Conservation (phyloP, 495 filamentous ascomycete genomes). For the Bryoglossum gracile region DNA sequence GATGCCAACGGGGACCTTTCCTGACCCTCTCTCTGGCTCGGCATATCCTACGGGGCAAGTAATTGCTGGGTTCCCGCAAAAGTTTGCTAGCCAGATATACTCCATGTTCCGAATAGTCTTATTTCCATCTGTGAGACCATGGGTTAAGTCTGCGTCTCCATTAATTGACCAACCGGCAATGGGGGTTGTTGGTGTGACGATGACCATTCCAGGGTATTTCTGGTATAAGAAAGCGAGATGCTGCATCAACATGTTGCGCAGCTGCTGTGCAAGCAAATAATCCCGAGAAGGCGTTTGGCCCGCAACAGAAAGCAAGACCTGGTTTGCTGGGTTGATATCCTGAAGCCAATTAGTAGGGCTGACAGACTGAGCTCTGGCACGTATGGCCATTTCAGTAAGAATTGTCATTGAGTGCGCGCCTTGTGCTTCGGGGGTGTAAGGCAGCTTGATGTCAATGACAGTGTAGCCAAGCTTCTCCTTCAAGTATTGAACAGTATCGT, state of each 20-base stretch:
- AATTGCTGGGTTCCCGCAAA: conserved; percentile 73
- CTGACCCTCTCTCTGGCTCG: conserved; percentile 26
- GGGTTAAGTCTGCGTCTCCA: conserved; percentile 39
- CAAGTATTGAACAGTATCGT: conserved; percentile 55
- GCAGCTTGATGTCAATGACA: conserved; percentile 66
- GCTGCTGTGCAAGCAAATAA: conserved; percentile 64
- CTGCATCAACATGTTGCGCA: conserved; percentile 72
- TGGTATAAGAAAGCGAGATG: conserved; percentile 71
- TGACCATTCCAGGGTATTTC: conserved; percentile 64
- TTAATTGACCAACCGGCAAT: conserved; percentile 62
- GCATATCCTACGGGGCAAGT: conserved; percentile 70
- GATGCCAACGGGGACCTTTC: conserved; percentile 64
- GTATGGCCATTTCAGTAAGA: conserved; percentile 55
- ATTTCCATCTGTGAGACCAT: conserved; percentile 70
- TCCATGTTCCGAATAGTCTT: conserved; percentile 70
- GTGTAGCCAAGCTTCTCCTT: conserved; percentile 52
- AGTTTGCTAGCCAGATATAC: conserved; percentile 85
- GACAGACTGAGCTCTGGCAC: conserved; percentile 23
- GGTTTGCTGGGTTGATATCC: conserved; percentile 61
- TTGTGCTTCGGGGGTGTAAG: conserved; percentile 66
- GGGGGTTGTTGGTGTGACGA: conserved; percentile 74
- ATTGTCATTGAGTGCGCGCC: conserved; percentile 76
- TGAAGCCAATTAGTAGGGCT: conserved; percentile 33
- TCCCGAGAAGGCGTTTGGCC: conserved; percentile 58
- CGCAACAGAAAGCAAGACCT: conserved; percentile 60